Evolutionary conservation across 2,329 filamentous ascomycete genomes (phyloP), one percentile per base, ranked within the genome.

Genomic region (Laburnicola sp.): DNA sequence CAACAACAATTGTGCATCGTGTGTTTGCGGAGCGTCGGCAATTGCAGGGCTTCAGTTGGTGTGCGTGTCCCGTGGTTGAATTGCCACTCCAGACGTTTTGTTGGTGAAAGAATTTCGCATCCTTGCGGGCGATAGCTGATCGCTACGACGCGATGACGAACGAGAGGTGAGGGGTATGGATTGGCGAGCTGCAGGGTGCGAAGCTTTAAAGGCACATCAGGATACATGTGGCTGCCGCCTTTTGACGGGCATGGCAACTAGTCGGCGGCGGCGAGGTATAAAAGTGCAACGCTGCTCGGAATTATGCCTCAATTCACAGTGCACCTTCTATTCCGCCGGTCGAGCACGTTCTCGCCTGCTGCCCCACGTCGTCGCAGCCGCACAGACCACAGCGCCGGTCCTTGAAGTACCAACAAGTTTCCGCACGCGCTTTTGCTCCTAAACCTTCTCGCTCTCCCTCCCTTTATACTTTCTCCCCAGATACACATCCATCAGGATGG

Each of bases 401-500:
- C 22, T 37, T n/a, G 16, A 38, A 44, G 31, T 38, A 35, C 34
- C 21, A 43, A 41, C n/a, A n/a, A n/a, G 34, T 49, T 32, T 32
- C 36, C 42, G 48, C 40, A 26, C 45, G 23, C 26, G 30, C 45
- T 32, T 40, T 45, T 42, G n/a, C 35, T 38, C 46, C 51, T 51
- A 43, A n/a, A 45, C 23, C 21, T 36, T 37, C 25, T 39, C 48
- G 43, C 31, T 37, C 42, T 36, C 45, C 42, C 38, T 42, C 36
- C 46, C 45, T 42, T 57, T 44, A n/a, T n/a, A n/a, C 22, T 37
- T 37, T 22, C 30, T 53, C 23, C 36, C 42, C 36, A 46, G 30
- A 36, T 41, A 45, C 50, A 45, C n/a, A n/a, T n/a, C 38, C 35
- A 30, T 28, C 60, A 78, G 64, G 66, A 93, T 93, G 88, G 86